A percentile compares a stretch with the other conserved stretches of the same genome.
Conservation (phyloP, 306 rosid species). For the Trifolium subterraneum region DNA sequence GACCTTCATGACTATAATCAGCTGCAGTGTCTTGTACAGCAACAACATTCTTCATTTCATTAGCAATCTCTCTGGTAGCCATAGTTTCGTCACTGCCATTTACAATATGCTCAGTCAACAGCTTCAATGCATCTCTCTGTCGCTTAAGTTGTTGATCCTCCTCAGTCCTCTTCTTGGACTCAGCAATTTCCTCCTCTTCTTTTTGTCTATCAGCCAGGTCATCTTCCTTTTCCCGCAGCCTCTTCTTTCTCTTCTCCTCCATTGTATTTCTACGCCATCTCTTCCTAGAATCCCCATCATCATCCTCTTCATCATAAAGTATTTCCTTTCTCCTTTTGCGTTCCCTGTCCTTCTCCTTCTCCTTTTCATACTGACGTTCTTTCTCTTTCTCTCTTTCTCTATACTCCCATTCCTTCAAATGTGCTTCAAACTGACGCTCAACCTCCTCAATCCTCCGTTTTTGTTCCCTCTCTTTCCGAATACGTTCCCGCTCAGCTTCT, state of each 20-base stretch:
- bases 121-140: constrained; percentile 67
- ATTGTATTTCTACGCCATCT: constrained; percentile 86
- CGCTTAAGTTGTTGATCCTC: constrained; percentile 71
- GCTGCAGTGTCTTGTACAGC: constrained; percentile 50
- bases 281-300: constrained; percentile 90
- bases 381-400: constrained; percentile 95
- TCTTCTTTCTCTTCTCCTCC: constrained; percentile 94
- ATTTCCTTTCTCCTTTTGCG: constrained; percentile 91
- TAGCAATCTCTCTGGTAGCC: constrained; percentile 51
- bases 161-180: constrained; percentile 76
- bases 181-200: constrained; percentile 93
- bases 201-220: constrained; percentile 74
- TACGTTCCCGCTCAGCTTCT: constrained; percentile 95
- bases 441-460: constrained; percentile 87
- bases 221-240: constrained; percentile 88
- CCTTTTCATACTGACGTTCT: constrained; percentile 89
- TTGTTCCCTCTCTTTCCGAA: constrained; percentile 95
- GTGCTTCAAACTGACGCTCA: constrained; percentile 85
- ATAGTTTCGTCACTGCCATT: constrained; percentile 52
- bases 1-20: constrained; percentile 58
- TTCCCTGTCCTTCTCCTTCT: constrained; percentile 93
- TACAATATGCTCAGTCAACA: constrained; percentile 49
- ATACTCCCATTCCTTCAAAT: constrained; percentile 95
- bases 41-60: constrained; percentile 52
- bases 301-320: constrained; percentile 92